Base-by-base conservation (phyloP, 2,329 filamentous ascomycete species). In the Ceratocystis colombiana region DNA sequence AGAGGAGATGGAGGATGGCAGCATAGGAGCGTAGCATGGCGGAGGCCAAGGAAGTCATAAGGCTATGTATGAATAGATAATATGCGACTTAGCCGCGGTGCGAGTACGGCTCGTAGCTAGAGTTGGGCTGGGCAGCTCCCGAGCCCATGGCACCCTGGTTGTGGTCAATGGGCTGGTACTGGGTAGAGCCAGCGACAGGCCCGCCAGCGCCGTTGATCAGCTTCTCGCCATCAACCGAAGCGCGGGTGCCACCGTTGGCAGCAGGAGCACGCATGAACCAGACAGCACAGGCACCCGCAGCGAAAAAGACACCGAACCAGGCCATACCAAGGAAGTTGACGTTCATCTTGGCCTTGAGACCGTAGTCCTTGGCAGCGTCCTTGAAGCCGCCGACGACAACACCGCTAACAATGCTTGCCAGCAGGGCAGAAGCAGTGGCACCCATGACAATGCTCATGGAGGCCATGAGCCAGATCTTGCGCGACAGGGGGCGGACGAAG, bases 261-360 rank as follows among this genome's bases (percentile, higher is more conserved):
- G 69, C 65, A 74, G 71, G 15, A 75, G 75, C 71, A 83, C 85
- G 81, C 92, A 96, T 84, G 73, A 92, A 78, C 93, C 94, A 97
- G 87, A 97, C 96, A 73, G 96, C 77, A 70, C 84, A 84, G 6
- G 88, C 87, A 53, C 76, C 89, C 44, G 94, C 74, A 69, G 88
- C 87, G 73, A 95, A 91, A 33, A 84, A 88, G 48, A 87, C 87
- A 55, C 86, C 87, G 68, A 97, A 79, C 90, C 92, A 96, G 71
- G 88, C 84, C 22, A 85, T 77, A 45, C 81, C 81, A 65, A 94
- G 84, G 78, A 88, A 93, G 68, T 80, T 78, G 37, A 75, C 83
- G 77, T 91, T 88, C 74, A 95, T 77, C 63, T 74, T 76, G 63
- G 85, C 84, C 4, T 82, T 75, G 71, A 93, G 87, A 69, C 88